Conservation (phyloP, 371 early-diverging fungal species). For the Mortierella sp. region DNA sequence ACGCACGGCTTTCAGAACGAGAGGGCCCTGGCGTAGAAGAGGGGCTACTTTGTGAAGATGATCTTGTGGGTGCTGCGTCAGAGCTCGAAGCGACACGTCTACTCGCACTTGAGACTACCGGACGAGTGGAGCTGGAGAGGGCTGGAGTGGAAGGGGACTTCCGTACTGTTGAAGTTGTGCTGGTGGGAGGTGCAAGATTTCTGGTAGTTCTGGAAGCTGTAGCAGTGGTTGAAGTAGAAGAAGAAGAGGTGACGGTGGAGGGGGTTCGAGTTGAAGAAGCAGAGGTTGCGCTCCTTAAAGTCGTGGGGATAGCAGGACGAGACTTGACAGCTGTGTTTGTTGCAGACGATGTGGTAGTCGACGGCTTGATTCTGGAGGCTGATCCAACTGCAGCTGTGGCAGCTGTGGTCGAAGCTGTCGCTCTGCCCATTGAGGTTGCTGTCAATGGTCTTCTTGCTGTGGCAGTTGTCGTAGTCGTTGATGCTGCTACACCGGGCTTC, state of each 20-base stretch:
- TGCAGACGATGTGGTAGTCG: constrained; percentile 21
- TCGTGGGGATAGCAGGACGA: constrained; percentile 34
- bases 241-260: neutral
- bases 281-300: constrained; percentile 17
- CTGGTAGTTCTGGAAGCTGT: constrained; percentile 14
- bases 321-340: constrained; percentile 21
- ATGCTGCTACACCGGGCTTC: constrained; percentile 4
- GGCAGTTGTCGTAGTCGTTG: neutral
- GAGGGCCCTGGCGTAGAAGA: constrained; percentile 20
- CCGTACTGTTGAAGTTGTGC: constrained; percentile 26
- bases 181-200: constrained; percentile 16
- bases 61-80: constrained; percentile 10
- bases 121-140: constrained; percentile 21
- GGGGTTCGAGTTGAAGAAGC: constrained; percentile 9
- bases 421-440: constrained; percentile 16
- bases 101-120: constrained; percentile 5
- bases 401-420: constrained; percentile 3
- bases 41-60: constrained; percentile 18
- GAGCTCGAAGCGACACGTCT: constrained; percentile 41
- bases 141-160: constrained; percentile 44
- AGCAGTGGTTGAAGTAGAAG: constrained; percentile 3
- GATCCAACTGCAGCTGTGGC: neutral
- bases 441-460: constrained; percentile 13
- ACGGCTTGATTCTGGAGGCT: constrained; percentile 13
- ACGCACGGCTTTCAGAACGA: constrained; percentile 35